A percentile compares a stretch with the other conserved stretches of the same genome.
Conservation (phyloP, 2,329 filamentous ascomycete species). For the Fusarium lyarnte region DNA sequence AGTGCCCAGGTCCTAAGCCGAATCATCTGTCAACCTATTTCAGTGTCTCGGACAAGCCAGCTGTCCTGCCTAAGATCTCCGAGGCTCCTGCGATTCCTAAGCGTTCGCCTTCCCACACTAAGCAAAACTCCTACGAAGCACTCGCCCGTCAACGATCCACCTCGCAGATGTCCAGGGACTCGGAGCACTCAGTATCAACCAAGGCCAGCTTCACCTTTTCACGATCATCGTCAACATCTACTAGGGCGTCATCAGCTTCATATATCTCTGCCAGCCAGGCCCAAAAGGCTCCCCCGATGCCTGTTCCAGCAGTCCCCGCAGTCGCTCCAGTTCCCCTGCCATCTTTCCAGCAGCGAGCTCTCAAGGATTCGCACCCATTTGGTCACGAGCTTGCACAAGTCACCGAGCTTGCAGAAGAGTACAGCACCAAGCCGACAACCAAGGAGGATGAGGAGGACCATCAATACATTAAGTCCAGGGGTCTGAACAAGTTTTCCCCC, state of each 20-base stretch:
- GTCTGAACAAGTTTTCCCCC: constrained; percentile 77
- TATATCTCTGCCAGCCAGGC: constrained; percentile 46
- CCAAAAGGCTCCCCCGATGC: constrained; percentile 45
- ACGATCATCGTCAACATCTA: constrained; percentile 66
- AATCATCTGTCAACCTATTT: constrained; percentile 77
- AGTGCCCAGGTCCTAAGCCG: constrained; percentile 65
- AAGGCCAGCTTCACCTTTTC: constrained; percentile 67
- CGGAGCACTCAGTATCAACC: constrained; percentile 62
- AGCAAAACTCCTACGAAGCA: constrained; percentile 79
- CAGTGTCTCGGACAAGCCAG: constrained; percentile 60
- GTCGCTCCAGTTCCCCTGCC: constrained; percentile 46
- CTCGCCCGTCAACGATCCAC: constrained; percentile 73
- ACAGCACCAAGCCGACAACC: constrained; percentile 68
- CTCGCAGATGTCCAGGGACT: constrained; percentile 66
- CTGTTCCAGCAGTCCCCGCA: constrained; percentile 43
- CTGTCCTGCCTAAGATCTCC: constrained; percentile 48
- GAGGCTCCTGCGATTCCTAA: constrained; percentile 71
- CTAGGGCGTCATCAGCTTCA: constrained; percentile 60
- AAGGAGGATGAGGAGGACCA: constrained; percentile 74
- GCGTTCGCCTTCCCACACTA: constrained; percentile 87
- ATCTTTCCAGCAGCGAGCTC: constrained; percentile 49
- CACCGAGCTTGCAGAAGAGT: constrained; percentile 92
- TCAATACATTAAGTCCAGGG: constrained; percentile 72
- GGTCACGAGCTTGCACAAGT: constrained; percentile 91
- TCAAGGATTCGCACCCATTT: constrained; percentile 74